Percentiles rank a stretch among this genome's conserved stretches.
Evolutionary conservation across 805 yeast species (phyloP).

Genomic region (Yarrowia yakushimensis): DNA sequence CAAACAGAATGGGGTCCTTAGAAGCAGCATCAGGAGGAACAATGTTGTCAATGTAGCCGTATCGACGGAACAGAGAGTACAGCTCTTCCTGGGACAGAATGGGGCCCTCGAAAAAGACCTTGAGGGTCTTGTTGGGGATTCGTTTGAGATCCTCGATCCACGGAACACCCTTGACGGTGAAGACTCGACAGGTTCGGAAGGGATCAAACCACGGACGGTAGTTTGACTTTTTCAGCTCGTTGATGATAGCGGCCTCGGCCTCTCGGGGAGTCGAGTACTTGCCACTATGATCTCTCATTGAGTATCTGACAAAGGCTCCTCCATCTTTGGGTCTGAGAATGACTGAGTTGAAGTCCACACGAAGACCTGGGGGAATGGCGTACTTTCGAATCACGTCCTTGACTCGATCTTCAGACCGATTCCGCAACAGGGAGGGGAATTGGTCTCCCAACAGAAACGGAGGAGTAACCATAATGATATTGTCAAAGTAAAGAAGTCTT

Average conservation of each 20-base stretch:
- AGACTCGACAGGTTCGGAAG: conserved; percentile 50
- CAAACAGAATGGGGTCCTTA: conserved; percentile 48
- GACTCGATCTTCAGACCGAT: conserved; percentile 24
- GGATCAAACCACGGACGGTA: conserved; percentile 40
- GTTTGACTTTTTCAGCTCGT: conserved; percentile 37
- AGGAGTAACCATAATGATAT: conserved; percentile 36
- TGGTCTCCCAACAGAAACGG: conserved; percentile 16
- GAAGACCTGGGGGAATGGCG: conserved; percentile 32
- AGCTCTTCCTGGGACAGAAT: conserved; percentile 74
- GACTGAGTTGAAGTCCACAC: conserved; percentile 52
- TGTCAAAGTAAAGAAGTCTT: conserved; percentile 52
- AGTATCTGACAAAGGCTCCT: conserved; percentile 84
- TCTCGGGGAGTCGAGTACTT: conserved; percentile 43
- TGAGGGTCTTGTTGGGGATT: conserved; percentile 60
- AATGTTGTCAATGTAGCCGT: conserved; percentile 79
- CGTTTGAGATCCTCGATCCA: conserved; percentile 94
- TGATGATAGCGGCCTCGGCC: conserved; percentile 50
- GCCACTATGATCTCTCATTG: conserved; percentile 49
- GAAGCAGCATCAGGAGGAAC: conserved; percentile 48
- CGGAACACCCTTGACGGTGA: conserved; percentile 86
- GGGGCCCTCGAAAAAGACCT: conserved; percentile 72
- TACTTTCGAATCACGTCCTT: conserved; percentile 27
- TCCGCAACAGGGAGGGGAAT: conserved; percentile 4
- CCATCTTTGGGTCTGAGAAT: conserved; percentile 80
- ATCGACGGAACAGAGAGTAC: conserved; percentile 77